Base-by-base conservation (phyloP, 2,329 filamentous ascomycete genomes). In the Trichoderma sp. region DNA sequence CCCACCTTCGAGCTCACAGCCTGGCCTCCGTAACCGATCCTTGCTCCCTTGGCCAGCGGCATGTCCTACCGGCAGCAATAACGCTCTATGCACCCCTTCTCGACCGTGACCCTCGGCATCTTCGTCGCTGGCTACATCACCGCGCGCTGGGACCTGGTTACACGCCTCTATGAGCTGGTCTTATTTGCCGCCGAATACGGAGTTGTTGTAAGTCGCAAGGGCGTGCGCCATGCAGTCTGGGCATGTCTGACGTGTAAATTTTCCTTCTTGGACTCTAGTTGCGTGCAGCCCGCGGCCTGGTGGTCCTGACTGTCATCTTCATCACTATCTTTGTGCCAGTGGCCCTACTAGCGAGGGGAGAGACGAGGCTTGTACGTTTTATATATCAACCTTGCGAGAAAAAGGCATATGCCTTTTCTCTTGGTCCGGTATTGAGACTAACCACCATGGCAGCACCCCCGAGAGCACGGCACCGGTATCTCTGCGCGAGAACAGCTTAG, bases 51-150 rank as follows among this genome's bases (percentile, higher is more conserved):
- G 35, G 59, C 59, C 70, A 70, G 75, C 74, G 82, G 82, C 80
- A 85, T 85, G 84, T 79, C 75, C 80, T 77, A 78, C 76, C 78
- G 74, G 70, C 70, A 72, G 72, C 74, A 77, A 79, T 80, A 82
- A 77, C 81, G 82, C 83, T 88, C 86, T 87, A 98, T 98, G 95
- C 94, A 97, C 93, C 93, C 94, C 78, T 97, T 98, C 85, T 98
- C 95, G 73, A 86, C 95, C 81, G 88, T 97, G 82, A 97, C 94
- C 78, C 90, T 97, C 84, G 94, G 92, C 84, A 97, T 99, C 85
- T 99, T 99, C 86, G 92, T 98, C 87, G 95, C 96, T 84, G 96
- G 96, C 82, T 99, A 99, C 87, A 98, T 95, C 81, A 99, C 96
- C 83, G 96, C 96, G 79, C 92, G 96, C 86, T 99, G 96, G 94